phyloP scores from a whole-genome alignment of 352 stramenopile species.

The Phytophthora multivora region DNA sequence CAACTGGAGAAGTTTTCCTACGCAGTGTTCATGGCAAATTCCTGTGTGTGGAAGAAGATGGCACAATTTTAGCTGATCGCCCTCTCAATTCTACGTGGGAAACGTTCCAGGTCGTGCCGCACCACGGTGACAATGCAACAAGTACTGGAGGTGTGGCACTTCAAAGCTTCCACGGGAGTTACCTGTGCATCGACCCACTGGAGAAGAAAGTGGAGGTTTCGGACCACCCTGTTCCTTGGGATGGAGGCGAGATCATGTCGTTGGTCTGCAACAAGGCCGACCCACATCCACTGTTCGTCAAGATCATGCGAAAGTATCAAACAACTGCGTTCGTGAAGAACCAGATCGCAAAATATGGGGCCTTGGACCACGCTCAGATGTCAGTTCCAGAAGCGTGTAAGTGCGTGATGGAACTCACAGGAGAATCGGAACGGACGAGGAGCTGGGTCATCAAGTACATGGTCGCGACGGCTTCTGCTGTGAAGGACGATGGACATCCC shows the following conservation, averaged over 20 bases:
- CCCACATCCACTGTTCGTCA: constrained; percentile 54
- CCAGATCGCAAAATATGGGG: constrained; percentile 51
- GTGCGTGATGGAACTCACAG: constrained; percentile 63
- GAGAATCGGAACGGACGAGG: constrained; percentile 41
- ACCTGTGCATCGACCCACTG: constrained; percentile 67
- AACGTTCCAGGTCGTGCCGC: constrained; percentile 84
- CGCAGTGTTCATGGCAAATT: constrained; percentile 85
- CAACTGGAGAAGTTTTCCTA: constrained; percentile 65
- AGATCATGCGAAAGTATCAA: constrained; percentile 82
- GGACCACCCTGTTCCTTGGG: constrained; percentile 66
- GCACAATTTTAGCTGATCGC: constrained; percentile 71
- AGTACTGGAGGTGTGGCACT: constrained; percentile 59
- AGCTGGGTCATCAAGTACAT: constrained; percentile 82
- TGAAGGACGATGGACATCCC: constrained; percentile 70
- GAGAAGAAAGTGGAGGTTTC: constrained; percentile 30
- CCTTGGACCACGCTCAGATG: constrained; percentile 57
- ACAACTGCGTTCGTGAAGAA: constrained; percentile 54
- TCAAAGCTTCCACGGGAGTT: constrained; percentile 80
- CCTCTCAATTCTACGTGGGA: constrained; percentile 86
- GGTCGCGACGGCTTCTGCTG: constrained; percentile 60
- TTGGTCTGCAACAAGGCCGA: constrained; percentile 77
- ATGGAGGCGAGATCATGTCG: constrained; percentile 69
- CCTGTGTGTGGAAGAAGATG: constrained; percentile 79
- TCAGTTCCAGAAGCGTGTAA: constrained; percentile 68
- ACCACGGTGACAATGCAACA: constrained; percentile 31